phyloP scores from a whole-genome alignment of 139 green algal species.

The Edaphochlamys debaryana region DNA sequence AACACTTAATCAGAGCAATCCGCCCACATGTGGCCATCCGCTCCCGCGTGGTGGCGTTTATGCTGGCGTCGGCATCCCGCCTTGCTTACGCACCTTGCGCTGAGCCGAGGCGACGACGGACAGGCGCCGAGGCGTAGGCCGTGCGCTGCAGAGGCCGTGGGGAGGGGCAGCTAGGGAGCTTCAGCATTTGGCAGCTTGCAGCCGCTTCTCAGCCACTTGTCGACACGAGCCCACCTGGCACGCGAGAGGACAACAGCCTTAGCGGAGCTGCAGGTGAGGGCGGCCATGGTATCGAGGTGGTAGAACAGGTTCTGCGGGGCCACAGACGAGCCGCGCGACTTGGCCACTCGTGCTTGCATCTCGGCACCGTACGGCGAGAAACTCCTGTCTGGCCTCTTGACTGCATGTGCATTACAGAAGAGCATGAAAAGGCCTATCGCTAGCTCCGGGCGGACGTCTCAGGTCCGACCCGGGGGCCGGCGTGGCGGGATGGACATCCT shows the following conservation, averaged over 20 bases:
- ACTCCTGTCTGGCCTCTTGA: too few relatives aligned
- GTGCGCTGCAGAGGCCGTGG: not conserved
- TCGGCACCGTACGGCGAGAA: too few relatives aligned
- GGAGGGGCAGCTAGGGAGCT: not conserved
- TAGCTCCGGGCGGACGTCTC: too few relatives aligned
- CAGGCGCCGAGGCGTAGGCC: not conserved
- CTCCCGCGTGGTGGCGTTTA: too few relatives aligned
- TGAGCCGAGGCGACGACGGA: constrained; percentile 29
- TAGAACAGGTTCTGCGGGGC: not conserved
- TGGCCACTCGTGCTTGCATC: too few relatives aligned
- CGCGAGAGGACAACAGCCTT: constrained; percentile 16
- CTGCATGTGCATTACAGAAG: too few relatives aligned
- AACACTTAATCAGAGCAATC: not conserved
- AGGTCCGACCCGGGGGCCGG: too few relatives aligned
- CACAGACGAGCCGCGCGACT: too few relatives aligned
- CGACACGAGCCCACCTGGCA: not conserved
- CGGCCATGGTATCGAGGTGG: constrained; percentile 6
- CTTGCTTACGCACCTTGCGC: not conserved
- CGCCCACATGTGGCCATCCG: not conserved
- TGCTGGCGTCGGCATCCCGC: not conserved
- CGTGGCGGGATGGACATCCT: too few relatives aligned
- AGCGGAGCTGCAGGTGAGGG: not conserved
- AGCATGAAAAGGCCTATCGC: too few relatives aligned
- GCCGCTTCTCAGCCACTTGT: not conserved
- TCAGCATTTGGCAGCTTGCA: not conserved